Base-by-base conservation (phyloP, 192 early-diverging fungal genomes). In the Mortierella hygrophila region DNA sequence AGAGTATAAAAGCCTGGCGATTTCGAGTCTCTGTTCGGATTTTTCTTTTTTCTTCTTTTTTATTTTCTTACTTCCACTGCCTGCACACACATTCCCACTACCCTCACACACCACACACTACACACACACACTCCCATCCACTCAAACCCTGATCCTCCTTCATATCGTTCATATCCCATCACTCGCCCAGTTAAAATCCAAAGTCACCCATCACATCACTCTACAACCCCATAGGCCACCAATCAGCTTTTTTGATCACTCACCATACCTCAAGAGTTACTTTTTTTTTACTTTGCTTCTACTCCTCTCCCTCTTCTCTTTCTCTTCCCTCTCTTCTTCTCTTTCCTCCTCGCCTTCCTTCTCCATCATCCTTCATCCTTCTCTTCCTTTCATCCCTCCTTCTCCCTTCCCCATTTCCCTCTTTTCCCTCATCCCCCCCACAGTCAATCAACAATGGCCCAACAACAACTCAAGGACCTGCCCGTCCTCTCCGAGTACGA, bases 401-500 rank as follows among this genome's bases (percentile, higher is more conserved):
- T 57, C 38, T 73, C 46, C 68, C 52, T 63, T 21, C 20, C 47
- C 44, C 40, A 40, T 44, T 21, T 69, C 83, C 37, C n/a, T 37
- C 23, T 41, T 2, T 77, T 40, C 57, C 38, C 57, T 41, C 38
- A 40, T 69, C 54, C 44, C 18, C 18, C 44, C 57, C 63, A 26
- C 76, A 46, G 20, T 68, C 76, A 46, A 26, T 37, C 26, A 32
- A 41, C 71, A 68, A 77, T 77, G 81, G n/a, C 77, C 47, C 57
- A 52, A 52, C 49, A 52, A 52, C 49, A 52, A 52, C 52, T 52
- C 75, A 79, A 78, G 69, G 32, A 40, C 29, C 89, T 92, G 70
- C 87, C 78, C 37, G 68, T 88, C 52, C 91, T 97, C 40, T 89
- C 94, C 84, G 93, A 96, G 78, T 96, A 96, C 89, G 97, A 96